These are phyloP conservation scores for Globisporangium viniferum DNA, from an alignment of 352 stramenopile species.

Conservation along the genomic window DNA sequence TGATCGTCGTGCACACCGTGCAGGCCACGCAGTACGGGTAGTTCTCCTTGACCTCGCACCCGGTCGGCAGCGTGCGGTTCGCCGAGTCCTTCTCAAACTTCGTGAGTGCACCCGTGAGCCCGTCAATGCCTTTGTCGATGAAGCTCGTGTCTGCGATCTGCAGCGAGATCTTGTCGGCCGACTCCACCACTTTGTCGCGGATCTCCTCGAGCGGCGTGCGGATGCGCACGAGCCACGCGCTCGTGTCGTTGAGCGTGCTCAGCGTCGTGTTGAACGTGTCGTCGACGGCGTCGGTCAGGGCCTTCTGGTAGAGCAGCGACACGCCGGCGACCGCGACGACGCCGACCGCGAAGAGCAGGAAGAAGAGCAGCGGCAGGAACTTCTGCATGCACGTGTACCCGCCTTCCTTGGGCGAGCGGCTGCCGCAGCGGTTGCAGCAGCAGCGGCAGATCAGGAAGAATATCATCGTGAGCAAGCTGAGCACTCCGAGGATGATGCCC, in stretches of 20 bases:
- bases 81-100: conserved; percentile 28
- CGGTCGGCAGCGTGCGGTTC: conserved; percentile 25
- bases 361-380: conserved; percentile 62
- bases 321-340: conserved; percentile 45
- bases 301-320: conserved; percentile 56
- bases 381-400: conserved; percentile 73
- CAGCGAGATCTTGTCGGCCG: conserved; percentile 25
- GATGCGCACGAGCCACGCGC: conserved; percentile 38
- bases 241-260: conserved; percentile 36
- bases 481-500: conserved; percentile 46
- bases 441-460: conserved; percentile 75
- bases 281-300: conserved; percentile 35
- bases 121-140: conserved; percentile 35
- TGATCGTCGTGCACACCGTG: conserved; percentile 37
- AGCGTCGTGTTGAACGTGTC: conserved; percentile 42
- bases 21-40: conserved; percentile 36
- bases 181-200: conserved; percentile 34
- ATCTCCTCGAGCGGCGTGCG: conserved; percentile 40
- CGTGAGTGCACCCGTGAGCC: conserved; percentile 28
- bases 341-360: conserved; percentile 51
- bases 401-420: conserved; percentile 46
- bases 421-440: conserved; percentile 72
- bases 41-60: conserved; percentile 21
- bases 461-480: conserved; percentile 66
- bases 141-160: conserved; percentile 39